A percentile compares a stretch with the other conserved stretches of the same genome.
phyloP scores from a whole-genome alignment of 2,329 filamentous ascomycete genomes.

The Pseudogymnoascus sp. region DNA sequence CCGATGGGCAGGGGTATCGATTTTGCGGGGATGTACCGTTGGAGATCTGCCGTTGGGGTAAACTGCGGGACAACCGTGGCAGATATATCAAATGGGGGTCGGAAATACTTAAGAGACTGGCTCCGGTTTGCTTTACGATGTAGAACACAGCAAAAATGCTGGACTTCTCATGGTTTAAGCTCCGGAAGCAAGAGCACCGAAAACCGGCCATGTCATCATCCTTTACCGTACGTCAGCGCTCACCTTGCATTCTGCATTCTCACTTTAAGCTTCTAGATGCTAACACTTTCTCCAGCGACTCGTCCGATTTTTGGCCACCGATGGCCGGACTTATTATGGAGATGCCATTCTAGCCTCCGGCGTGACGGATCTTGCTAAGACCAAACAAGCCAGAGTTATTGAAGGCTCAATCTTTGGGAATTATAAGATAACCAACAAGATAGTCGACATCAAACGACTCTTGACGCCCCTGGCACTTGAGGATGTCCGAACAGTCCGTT shows the following conservation, averaged over 20 bases:
- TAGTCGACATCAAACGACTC: conserved; percentile 48
- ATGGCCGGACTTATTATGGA: conserved; percentile 63
- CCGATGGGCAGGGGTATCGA: not conserved
- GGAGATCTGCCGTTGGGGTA: conserved; percentile 6
- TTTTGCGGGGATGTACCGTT: not conserved
- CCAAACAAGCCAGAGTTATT: conserved; percentile 53
- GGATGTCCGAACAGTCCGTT: conserved; percentile 59
- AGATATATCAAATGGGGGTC: conserved; percentile 2
- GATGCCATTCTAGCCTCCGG: conserved; percentile 61
- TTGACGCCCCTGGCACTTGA: conserved; percentile 54
- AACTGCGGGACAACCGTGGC: not conserved
- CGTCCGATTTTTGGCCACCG: conserved; percentile 63
- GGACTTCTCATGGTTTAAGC: conserved; percentile 3
- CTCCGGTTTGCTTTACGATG: conserved; percentile 1
- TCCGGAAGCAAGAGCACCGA: not conserved
- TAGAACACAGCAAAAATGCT: not conserved
- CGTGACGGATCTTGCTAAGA: conserved; percentile 51
- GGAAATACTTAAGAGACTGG: conserved; percentile 5
- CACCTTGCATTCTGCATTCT: not conserved
- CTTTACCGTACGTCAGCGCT: conserved; percentile 6
- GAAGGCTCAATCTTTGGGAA: conserved; percentile 58
- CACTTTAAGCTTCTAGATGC: not conserved
- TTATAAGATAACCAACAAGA: conserved; percentile 54
- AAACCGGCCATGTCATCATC: conserved; percentile 8
- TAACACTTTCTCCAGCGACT: conserved; percentile 45